Conservation (phyloP, 2,329 filamentous ascomycete species). For the Fusarium beomiforme region DNA sequence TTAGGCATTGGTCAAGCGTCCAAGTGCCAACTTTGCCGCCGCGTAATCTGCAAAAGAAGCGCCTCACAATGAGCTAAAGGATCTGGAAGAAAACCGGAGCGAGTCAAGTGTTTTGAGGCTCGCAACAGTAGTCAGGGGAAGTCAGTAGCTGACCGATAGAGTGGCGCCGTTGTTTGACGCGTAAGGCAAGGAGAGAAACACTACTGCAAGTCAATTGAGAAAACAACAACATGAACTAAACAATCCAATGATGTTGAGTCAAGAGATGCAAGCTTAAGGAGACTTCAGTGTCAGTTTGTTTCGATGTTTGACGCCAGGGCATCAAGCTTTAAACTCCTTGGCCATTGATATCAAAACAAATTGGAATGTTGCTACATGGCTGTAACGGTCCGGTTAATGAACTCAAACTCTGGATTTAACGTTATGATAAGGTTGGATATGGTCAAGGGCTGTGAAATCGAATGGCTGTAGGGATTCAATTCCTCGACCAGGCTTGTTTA, state of each 20-base stretch:
- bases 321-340: constrained; percentile 12
- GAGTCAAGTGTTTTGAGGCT: constrained; percentile 30
- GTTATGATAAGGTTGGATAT: neutral
- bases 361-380: neutral
- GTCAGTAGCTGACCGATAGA: neutral
- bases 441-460: neutral
- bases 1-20: neutral
- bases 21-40: neutral
- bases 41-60: neutral
- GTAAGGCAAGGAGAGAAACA: constrained; percentile 10
- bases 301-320: constrained; percentile 11
- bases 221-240: neutral
- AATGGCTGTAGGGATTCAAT: neutral
- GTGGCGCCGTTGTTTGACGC: constrained; percentile 27
- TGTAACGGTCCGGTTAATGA: neutral
- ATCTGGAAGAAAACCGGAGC: constrained; percentile 19
- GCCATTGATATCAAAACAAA: neutral
- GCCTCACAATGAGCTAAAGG: neutral
- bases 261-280: constrained; percentile 11
- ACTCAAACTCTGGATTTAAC: neutral
- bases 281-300: neutral
- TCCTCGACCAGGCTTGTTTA: neutral
- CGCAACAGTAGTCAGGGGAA: constrained; percentile 30
- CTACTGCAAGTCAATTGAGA: constrained; percentile 16
- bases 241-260: constrained; percentile 11